Percentiles rank a stretch among this genome's conserved stretches.
phyloP scores from a whole-genome alignment of 805 yeast genomes.

The Ogataea salicorniae region DNA sequence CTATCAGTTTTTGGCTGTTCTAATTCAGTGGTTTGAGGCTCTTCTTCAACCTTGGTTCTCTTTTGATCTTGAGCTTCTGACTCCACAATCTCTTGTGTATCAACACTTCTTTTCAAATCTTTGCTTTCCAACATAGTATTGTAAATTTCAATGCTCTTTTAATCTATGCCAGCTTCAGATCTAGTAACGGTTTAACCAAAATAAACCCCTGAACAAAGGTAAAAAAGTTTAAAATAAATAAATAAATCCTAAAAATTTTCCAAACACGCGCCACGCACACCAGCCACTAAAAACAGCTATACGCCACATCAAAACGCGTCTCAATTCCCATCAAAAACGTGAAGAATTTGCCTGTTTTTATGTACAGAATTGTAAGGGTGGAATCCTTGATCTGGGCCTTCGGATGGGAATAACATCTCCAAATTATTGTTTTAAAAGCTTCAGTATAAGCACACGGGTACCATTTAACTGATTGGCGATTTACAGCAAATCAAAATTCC shows the following conservation, averaged over 20 bases:
- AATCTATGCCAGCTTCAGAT: no score
- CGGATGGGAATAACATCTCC: no score
- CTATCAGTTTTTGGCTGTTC: not conserved
- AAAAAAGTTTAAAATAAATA: not conserved
- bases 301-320: not conserved
- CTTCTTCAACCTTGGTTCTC: constrained; percentile 6
- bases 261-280: not conserved
- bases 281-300: not conserved
- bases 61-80: not conserved
- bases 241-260: not conserved
- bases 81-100: not conserved
- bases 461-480: no score
- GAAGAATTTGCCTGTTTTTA: no score
- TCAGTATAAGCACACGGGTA: no score
- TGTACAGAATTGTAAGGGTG: no score
- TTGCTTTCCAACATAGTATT: constrained; percentile 2
- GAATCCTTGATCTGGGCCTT: no score
- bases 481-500: no score
- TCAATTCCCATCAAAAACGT: no score
- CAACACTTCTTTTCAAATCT: constrained; percentile 6
- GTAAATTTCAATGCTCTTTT: not conserved
- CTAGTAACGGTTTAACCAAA: not conserved
- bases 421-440: no score
- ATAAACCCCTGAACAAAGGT: not conserved
- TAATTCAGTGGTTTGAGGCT: not conserved